These are phyloP conservation scores for Aspergillus arachidicola DNA, from an alignment of 2,329 filamentous ascomycete species.

Conservation along the genomic window DNA sequence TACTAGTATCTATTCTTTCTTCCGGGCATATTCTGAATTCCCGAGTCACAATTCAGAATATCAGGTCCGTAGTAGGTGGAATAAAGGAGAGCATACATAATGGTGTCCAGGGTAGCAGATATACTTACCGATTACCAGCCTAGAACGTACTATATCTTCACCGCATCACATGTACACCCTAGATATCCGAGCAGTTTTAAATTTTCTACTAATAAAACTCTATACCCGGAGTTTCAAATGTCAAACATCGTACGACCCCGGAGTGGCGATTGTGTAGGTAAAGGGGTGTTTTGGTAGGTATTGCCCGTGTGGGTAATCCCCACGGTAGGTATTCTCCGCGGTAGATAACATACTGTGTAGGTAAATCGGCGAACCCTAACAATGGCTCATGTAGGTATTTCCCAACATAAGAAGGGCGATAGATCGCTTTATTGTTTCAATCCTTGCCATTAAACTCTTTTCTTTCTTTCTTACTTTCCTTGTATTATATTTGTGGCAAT, in stretches of 20 bases:
- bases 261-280: neutral
- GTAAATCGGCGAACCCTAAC: neutral
- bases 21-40: too few relatives aligned
- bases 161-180: too few relatives aligned
- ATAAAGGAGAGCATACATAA: too few relatives aligned
- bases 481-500: neutral
- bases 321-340: slow-evolving; percentile 11
- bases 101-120: too few relatives aligned
- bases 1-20: too few relatives aligned
- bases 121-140: too few relatives aligned
- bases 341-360: neutral
- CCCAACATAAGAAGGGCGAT: neutral
- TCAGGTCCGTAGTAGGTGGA: neutral
- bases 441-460: neutral
- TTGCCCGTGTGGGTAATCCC: neutral
- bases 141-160: too few relatives aligned
- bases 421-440: neutral
- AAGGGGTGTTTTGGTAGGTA: neutral
- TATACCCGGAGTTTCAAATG: neutral
- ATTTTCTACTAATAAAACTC: too few relatives aligned
- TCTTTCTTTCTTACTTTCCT: neutral
- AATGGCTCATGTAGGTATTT: neutral
- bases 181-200: too few relatives aligned
- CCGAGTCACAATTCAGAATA: neutral
- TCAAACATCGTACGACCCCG: neutral